These are phyloP conservation scores for Ustilago xerochloae DNA, from an alignment of 1,284 basidiomycete genomes.

Conservation along the genomic window DNA sequence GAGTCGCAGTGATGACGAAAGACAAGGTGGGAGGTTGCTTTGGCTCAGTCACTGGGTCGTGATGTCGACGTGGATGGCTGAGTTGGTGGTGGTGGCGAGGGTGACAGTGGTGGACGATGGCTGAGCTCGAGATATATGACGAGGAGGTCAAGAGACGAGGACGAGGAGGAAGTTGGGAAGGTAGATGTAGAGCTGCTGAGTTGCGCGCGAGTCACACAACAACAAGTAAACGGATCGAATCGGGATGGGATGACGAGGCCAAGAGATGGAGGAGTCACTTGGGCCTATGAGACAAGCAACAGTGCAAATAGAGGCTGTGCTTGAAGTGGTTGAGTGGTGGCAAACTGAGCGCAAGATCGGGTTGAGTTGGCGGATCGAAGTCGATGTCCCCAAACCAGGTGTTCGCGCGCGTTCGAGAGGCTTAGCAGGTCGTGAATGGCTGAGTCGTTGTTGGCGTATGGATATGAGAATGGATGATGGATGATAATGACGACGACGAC, in stretches of 20 bases:
- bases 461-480: neutral
- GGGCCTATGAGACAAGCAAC: neutral
- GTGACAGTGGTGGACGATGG: neutral
- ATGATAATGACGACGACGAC: neutral
- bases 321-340: slow-evolving; percentile 3
- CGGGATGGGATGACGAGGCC: neutral
- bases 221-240: neutral
- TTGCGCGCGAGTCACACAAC: slow-evolving; percentile 28
- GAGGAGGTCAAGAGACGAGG: neutral
- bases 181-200: slow-evolving; percentile 5
- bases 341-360: slow-evolving; percentile 4
- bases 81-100: slow-evolving; percentile 11
- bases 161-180: neutral
- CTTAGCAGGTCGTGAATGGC: slow-evolving; percentile 11
- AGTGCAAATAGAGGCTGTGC: too few relatives aligned
- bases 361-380: neutral
- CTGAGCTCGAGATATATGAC: neutral
- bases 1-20: neutral
- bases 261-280: neutral
- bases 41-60: slow-evolving; percentile 13
- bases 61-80: neutral
- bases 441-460: neutral
- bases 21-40: too few relatives aligned
- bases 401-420: neutral
- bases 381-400: neutral